Evolutionary conservation across 805 yeast species (phyloP).

Genomic region (Tetrapisispora pingtungensis): DNA sequence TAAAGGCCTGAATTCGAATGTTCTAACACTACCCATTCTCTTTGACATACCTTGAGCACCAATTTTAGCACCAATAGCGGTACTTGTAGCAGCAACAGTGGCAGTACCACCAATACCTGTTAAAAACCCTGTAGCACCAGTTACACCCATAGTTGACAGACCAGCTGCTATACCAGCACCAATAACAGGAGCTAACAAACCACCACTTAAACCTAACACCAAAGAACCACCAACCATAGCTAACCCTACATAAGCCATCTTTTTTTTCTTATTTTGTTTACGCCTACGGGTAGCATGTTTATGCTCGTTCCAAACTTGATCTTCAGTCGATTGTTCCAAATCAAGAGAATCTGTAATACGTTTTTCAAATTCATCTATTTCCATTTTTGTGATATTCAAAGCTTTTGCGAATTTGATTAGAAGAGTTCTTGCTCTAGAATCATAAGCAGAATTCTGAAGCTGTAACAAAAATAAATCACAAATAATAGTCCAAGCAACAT

Average conservation of each 20-base stretch:
- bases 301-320: constrained; percentile 61
- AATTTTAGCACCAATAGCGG: constrained; percentile 80
- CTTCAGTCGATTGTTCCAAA: constrained; percentile 68
- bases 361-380: constrained; percentile 80
- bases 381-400: constrained; percentile 51
- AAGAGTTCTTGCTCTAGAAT: constrained; percentile 78
- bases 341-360: constrained; percentile 85
- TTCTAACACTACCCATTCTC: constrained; percentile 84
- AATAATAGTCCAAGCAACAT: constrained; percentile 84
- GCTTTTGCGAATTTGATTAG: constrained; percentile 55
- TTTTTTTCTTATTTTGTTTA: constrained; percentile 52
- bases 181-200: constrained; percentile 91
- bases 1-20: constrained; percentile 87
- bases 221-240: constrained; percentile 96
- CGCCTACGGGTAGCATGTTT: constrained; percentile 62
- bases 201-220: constrained; percentile 91
- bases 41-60: constrained; percentile 78
- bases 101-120: constrained; percentile 98
- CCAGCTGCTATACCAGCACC: constrained; percentile 99
- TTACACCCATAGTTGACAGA: constrained; percentile 82
- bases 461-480: constrained; percentile 82
- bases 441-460: constrained; percentile 77
- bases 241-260: constrained; percentile 78
- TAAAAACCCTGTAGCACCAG: constrained; percentile 85
- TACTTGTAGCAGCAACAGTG: constrained; percentile 83